Conservation (phyloP, 2,329 filamentous ascomycete genomes). For the Endothia cerciana region DNA sequence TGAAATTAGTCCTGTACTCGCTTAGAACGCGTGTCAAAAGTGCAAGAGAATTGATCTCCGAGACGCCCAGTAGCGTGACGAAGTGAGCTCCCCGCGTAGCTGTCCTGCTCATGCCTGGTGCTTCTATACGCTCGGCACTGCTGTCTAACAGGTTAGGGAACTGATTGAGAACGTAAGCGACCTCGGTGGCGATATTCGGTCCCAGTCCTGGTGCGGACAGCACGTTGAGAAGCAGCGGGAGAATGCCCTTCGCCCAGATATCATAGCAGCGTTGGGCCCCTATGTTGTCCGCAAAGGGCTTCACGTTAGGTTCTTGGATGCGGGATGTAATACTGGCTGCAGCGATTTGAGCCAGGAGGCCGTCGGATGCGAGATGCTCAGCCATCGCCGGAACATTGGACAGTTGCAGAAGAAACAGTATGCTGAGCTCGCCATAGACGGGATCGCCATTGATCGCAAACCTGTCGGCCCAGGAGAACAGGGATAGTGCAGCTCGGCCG, state of each 20-base stretch:
- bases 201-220: slow-evolving; percentile 72
- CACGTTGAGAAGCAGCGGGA: slow-evolving; percentile 88
- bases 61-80: slow-evolving; percentile 73
- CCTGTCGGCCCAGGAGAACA: slow-evolving; percentile 93
- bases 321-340: slow-evolving; percentile 79
- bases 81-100: slow-evolving; percentile 56
- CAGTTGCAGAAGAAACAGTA: slow-evolving; percentile 86
- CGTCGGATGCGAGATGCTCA: slow-evolving; percentile 88
- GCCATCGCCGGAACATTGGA: slow-evolving; percentile 81
- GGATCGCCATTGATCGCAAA: slow-evolving; percentile 80
- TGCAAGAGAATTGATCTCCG: slow-evolving; percentile 78
- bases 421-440: slow-evolving; percentile 88
- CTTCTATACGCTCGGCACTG: slow-evolving; percentile 73
- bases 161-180: slow-evolving; percentile 85
- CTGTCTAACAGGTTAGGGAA: slow-evolving; percentile 79
- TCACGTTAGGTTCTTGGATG: slow-evolving; percentile 72
- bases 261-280: slow-evolving; percentile 75
- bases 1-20: slow-evolving; percentile 65
- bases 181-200: slow-evolving; percentile 78
- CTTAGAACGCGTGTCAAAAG: slow-evolving; percentile 75
- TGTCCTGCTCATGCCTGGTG: slow-evolving; percentile 58
- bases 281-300: slow-evolving; percentile 75
- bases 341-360: slow-evolving; percentile 76
- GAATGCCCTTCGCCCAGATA: slow-evolving; percentile 86
- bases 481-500: slow-evolving; percentile 78